Evolutionary conservation across 2,329 filamentous ascomycete species (phyloP).

Genomic region (Xylaria digitata): DNA sequence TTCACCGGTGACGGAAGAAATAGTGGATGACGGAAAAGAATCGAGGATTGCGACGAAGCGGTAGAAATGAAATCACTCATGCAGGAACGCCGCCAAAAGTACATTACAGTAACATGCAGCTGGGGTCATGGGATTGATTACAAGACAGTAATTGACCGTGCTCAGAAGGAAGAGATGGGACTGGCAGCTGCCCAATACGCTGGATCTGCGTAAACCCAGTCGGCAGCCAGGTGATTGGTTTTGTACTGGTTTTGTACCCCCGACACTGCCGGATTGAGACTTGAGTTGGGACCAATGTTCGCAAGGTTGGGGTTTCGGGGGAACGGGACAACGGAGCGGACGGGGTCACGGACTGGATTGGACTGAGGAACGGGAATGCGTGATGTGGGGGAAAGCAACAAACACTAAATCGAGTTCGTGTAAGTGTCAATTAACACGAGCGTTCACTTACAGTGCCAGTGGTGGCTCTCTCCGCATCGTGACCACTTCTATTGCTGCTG

Average conservation of each 20-base stretch:
- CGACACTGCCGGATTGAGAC: constrained; percentile 7
- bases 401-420: constrained; percentile 15
- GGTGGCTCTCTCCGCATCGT: constrained; percentile 20
- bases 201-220: constrained; percentile 27
- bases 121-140: constrained; percentile 27
- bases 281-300: constrained; percentile 11
- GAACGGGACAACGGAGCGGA: constrained; percentile 1
- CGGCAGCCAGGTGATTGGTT: constrained; percentile 31
- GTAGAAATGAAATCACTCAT: constrained; percentile 41
- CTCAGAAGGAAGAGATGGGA: constrained; percentile 6
- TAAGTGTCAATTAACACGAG: constrained; percentile 1
- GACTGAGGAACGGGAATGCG: not conserved
- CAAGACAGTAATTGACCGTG: not conserved
- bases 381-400: constrained; percentile 23
- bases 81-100: constrained; percentile 41
- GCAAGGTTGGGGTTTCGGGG: constrained; percentile 26
- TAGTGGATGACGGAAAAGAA: constrained; percentile 17
- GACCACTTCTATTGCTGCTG: constrained; percentile 18
- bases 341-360: constrained; percentile 9
- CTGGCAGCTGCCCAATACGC: constrained; percentile 30
- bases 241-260: constrained; percentile 14
- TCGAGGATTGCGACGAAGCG: constrained; percentile 6
- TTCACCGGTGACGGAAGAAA: constrained; percentile 6
- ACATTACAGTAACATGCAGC: constrained; percentile 16
- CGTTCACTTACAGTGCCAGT: constrained; percentile 30